Evolutionary conservation across 2,329 filamentous ascomycete species (phyloP).

Genomic region (Cytospora piceicola): DNA sequence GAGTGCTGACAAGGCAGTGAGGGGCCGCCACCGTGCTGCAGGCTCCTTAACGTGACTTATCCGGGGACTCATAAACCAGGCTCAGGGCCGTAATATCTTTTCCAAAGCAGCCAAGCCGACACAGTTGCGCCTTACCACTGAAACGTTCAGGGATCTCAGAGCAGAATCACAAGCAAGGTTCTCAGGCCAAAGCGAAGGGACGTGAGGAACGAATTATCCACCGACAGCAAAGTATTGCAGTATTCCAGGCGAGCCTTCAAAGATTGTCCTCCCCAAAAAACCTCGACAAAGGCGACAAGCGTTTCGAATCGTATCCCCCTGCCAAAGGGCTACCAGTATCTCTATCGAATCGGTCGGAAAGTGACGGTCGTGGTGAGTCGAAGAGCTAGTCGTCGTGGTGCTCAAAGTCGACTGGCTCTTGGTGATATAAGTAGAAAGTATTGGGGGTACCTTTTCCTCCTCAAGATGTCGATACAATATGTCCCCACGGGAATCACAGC

Average conservation of each 20-base stretch:
- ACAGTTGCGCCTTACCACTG: constrained; percentile 16
- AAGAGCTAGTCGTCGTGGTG: background rate
- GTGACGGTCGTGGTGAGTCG: background rate
- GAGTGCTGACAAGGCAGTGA: constrained; percentile 31
- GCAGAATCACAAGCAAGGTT: background rate
- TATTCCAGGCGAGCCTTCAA: constrained; percentile 15
- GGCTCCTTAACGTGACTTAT: constrained; percentile 39
- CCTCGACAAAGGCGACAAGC: constrained; percentile 7
- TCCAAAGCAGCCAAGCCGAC: constrained; percentile 18
- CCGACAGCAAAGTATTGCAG: constrained; percentile 18
- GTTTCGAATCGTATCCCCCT: constrained; percentile 2
- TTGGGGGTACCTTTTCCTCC: background rate
- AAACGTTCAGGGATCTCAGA: constrained; percentile 6
- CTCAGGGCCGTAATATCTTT: constrained; percentile 16
- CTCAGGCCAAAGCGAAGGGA: background rate
- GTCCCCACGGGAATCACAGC: background rate
- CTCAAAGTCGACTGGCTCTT: constrained; percentile 9
- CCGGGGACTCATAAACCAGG: constrained; percentile 20
- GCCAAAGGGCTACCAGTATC: background rate
- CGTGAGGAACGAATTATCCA: constrained; percentile 8
- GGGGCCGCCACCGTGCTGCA: constrained; percentile 36
- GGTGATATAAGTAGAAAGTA: background rate
- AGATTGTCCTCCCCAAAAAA: background rate
- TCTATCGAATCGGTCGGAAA: background rate
- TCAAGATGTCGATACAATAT: background rate